phyloP scores from a whole-genome alignment of 2,329 filamentous ascomycete genomes.

The Trichoderma guizhouense region DNA sequence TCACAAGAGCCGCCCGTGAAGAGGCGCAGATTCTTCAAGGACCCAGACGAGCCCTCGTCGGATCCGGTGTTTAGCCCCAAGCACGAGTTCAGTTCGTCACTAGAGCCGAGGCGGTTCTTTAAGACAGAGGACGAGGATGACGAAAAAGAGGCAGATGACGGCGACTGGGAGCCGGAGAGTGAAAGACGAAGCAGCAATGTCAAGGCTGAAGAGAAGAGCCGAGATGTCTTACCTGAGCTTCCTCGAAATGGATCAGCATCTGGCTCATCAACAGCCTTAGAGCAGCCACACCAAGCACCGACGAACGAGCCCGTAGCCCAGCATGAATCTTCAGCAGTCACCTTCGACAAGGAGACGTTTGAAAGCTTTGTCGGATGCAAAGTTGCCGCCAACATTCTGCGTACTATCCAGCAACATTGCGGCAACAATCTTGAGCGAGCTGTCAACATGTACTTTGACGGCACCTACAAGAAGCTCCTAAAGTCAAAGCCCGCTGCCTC shows the following conservation, averaged over 20 bases:
- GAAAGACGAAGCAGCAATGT: background rate
- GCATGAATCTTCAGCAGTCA: constrained; percentile 27
- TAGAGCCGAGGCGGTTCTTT: constrained; percentile 26
- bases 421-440: constrained; percentile 58
- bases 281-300: background rate
- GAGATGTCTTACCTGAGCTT: constrained; percentile 18
- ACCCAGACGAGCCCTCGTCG: constrained; percentile 31
- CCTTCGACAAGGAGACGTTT: constrained; percentile 57
- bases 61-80: constrained; percentile 26
- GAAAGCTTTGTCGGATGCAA: constrained; percentile 59
- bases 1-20: constrained; percentile 46
- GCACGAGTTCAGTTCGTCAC: constrained; percentile 24
- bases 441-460: constrained; percentile 68
- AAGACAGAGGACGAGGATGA: constrained; percentile 22
- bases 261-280: background rate
- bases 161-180: background rate
- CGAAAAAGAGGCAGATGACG: background rate
- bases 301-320: background rate
- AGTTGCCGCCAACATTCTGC: constrained; percentile 47
- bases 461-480: constrained; percentile 57
- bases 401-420: constrained; percentile 51
- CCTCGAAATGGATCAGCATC: constrained; percentile 19
- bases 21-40: constrained; percentile 39
- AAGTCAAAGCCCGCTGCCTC: constrained; percentile 26
- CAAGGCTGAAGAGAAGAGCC: constrained; percentile 23